Evolutionary conservation across 2,329 filamentous ascomycete genomes (phyloP), one percentile per base, ranked within the genome.

Genomic region (Neurospora sp.): DNA sequence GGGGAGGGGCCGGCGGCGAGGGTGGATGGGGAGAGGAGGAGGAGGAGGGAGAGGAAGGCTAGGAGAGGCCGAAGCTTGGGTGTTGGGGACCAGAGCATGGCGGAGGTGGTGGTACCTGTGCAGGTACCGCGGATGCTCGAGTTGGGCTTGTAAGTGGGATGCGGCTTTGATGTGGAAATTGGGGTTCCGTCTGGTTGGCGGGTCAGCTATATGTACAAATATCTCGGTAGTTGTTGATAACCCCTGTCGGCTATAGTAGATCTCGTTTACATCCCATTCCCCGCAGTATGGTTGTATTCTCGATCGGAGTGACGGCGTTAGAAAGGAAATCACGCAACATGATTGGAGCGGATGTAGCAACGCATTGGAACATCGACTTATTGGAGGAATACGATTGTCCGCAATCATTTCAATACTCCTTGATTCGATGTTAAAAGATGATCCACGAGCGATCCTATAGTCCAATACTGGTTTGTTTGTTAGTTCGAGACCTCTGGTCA

Each of bases 1-100:
- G 75, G 74, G 13, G 75, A 75, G 33, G 67, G 13, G 8, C 36
- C 36, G 3, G 52, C 10, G 62, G 46, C 13, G 0, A 67, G 11
- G 4, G 39, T 3, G 13, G 23, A 62, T 1, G 23, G 23, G 7
- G 23, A 9, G 52, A 33, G 23, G 7, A 33, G 23, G 8, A 62
- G 28, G 28, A 28, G 28, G 23, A 62, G 23, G 11, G 43, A 52
- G 52, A 58, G 23, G 13, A 33, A 17, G 23, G 5, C 7, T 7
- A 42, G 39, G 15, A 42, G 39, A 42, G 19, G 19, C 19, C 19
- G 19, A 15, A 52, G 4, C 19, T 52, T 42, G 1, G 39, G 39
- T 17, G 39, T 42, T 42, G 39, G 3, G 43, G 19, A 5, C 43
- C 43, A 52, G 43, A 52, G 4, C 46, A 52, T 52, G 19, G 5